Base-by-base conservation (phyloP, 2,329 filamentous ascomycete genomes). In the Ophiostoma piceae region DNA sequence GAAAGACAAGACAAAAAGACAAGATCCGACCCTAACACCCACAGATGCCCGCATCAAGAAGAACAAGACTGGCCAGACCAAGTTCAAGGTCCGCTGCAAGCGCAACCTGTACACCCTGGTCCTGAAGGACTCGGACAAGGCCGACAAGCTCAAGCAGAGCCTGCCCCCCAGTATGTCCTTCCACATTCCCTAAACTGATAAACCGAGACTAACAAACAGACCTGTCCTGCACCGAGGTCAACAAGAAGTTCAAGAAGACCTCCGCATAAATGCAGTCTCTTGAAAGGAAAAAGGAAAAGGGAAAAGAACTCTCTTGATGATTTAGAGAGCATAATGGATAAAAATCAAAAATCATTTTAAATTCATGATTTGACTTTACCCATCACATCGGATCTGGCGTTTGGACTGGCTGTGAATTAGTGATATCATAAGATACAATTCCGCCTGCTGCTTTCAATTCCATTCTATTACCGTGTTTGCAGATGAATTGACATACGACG, bases 71-170 rank as follows among this genome's bases (percentile, higher is more conserved):
- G 88, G 90, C 82, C 90, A 94, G 87, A 94, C 95, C 90, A 99
- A 99, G 91, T 98, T 99, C 93, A 99, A 99, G 92, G 94, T 99
- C 88, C 92, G 95, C 84, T 98, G 95, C 91, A 87, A 92, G 82
- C 89, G 90, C 80, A 90, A 95, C 87, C 87, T 99, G 77, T 99
- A 99, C 91, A 97, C 95, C 77, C 90, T 99, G 78, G 92, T 96
- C 82, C 90, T 99, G 79, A 97, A 97, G 90, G 95, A 99, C 85
- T 88, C 89, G 80, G 95, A 97, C 82, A 98, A 98, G 92, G 96
- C 94, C 84, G 95, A 98, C 87, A 99, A 99, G 92, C 90, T 99
- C 77, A 98, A 97, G 93, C 94, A 98, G 89, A 93, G 89, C 82
- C 88, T 99, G 75, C 96, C 95, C 79, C 96, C 95, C 78, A 92